Evolutionary conservation across 2,329 filamentous ascomycete species (phyloP).

Genomic region (Ascosphaera acerosa): DNA sequence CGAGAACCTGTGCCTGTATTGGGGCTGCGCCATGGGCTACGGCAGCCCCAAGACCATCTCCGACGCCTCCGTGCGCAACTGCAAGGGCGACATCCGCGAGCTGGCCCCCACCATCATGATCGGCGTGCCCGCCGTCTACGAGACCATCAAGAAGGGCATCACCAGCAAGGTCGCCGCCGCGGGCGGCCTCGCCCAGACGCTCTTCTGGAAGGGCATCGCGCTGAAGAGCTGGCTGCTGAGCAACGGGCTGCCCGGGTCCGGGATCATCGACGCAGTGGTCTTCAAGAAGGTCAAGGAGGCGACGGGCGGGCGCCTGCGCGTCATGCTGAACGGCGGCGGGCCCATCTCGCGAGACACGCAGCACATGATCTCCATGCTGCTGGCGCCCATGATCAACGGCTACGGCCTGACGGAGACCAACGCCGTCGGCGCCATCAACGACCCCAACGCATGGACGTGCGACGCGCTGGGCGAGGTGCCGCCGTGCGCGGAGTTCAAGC

Average conservation of each 20-base stretch:
- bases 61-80: conserved; percentile 67
- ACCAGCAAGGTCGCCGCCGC: conserved; percentile 49
- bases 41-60: conserved; percentile 75
- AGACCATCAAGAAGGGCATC: conserved; percentile 90
- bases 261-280: conserved; percentile 52
- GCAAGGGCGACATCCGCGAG: conserved; percentile 78
- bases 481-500: conserved; percentile 45
- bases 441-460: conserved; percentile 58
- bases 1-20: conserved; percentile 70
- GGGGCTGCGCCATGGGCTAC: conserved; percentile 73
- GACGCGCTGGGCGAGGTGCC: conserved; percentile 32
- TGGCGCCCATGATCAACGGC: conserved; percentile 82
- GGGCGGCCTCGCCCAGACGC: conserved; percentile 40
- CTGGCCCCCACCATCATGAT: conserved; percentile 74
- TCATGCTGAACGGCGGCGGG: conserved; percentile 85
- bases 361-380: conserved; percentile 70
- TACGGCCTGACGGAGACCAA: conserved; percentile 90
- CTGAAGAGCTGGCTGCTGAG: conserved; percentile 35
- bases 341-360: conserved; percentile 72
- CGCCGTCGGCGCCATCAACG: conserved; percentile 34
- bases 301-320: conserved; percentile 66
- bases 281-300: conserved; percentile 82
- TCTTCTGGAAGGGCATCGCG: conserved; percentile 49
- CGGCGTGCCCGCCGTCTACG: conserved; percentile 91
- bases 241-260: conserved; percentile 27